Base-by-base conservation (phyloP, 2,329 filamentous ascomycete genomes). In the Paraphaeosphaeria minitans region DNA sequence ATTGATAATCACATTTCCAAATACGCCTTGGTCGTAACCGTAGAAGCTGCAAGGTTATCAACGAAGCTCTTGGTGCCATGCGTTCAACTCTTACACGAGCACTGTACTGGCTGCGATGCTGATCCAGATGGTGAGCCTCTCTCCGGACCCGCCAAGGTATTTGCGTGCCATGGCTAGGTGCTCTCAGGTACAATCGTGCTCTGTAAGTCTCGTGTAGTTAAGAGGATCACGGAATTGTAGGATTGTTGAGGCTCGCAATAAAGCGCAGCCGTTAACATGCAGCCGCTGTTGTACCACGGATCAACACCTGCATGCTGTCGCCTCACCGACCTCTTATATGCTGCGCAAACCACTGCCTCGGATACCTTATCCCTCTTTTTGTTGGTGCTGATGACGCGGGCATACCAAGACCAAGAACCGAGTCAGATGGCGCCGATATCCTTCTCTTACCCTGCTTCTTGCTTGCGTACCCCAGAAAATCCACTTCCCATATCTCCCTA, bases 71-170 rank as follows among this genome's bases (percentile, higher is more conserved):
- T 8, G 3, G 19, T 51, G n/a, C 3, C 7, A 10, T 27, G 12
- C 43, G 21, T 37, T 3, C 29, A 41, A 12, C 4, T 22, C 51
- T 37, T 51, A 49, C 55, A 83, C 74, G 22, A 83, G 70, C 4
- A 83, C 81, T 0, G 81, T 84, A 1, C 78, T 80, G 0, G 81
- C 80, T 13, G 82, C 81, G 19, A 84, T 72, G 5, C 79, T 81
- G 43, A 84, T 83, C 82, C 81, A 83, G 16, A 84, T 74, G 0
- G 82, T 84, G n/a, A 84, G 74, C 29, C 74, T 69, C 59, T 82
- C 77, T 33, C 82, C 82, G 43, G 81, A 82, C 35, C 82, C 81
- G 60, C 81, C 82, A 50, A 83, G 78, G 59, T 83, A 84, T 64
- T 78, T 80, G 46, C 78, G 78, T 31, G 77, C 76, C 79, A 84